Percentiles rank a stretch among this genome's conserved stretches.
These are phyloP conservation scores for Penicillium coprophilum DNA, from an alignment of 495 filamentous ascomycete species.

Conservation along the genomic window DNA sequence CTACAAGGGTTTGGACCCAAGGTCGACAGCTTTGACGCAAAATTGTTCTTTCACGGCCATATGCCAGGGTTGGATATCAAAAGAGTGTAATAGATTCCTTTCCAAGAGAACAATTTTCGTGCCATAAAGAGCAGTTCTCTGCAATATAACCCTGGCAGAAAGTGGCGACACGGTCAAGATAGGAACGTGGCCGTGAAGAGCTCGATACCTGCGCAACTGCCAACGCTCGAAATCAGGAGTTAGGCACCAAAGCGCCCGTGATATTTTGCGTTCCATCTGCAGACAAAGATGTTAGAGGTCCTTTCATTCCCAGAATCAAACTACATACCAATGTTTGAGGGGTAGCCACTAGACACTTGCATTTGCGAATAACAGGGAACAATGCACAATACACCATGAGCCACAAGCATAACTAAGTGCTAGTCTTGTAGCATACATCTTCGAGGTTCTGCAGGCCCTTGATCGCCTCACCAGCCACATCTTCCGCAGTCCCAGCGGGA, in stretches of 20 bases:
- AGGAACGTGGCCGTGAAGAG: not conserved
- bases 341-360: not conserved
- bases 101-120: not conserved
- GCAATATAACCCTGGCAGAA: not conserved
- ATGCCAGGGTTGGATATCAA: not conserved
- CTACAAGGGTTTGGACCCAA: not conserved
- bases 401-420: not conserved
- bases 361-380: not conserved
- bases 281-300: not conserved
- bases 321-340: not conserved
- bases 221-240: not conserved
- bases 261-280: not conserved
- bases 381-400: not conserved
- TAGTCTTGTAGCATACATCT: slow-evolving; percentile 54
- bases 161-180: not conserved
- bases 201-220: not conserved
- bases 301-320: not conserved
- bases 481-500: slow-evolving; percentile 52
- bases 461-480: slow-evolving; percentile 60
- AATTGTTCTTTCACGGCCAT: not conserved
- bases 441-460: slow-evolving; percentile 57
- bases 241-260: not conserved
- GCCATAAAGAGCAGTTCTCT: not conserved
- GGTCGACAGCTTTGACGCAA: not conserved
- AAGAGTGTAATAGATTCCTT: not conserved